Evolutionary conservation across 164 flowering plant genomes (phyloP).

Genomic region (Piper longum): DNA sequence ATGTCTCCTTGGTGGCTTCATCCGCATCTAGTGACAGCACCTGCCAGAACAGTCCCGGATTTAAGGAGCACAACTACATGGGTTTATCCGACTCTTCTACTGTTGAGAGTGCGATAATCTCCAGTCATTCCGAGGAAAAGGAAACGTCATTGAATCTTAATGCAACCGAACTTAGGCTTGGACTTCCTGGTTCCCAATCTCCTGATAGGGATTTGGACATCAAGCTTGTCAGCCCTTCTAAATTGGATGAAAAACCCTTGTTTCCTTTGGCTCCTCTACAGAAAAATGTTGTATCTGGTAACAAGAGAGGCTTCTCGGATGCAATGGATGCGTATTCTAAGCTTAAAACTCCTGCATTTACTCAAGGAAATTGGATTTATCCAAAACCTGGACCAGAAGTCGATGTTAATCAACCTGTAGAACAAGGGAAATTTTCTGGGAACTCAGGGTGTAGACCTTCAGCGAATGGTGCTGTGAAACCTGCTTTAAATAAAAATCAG

Average conservation of each 20-base stretch:
- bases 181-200: slow-evolving; percentile 88
- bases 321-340: slow-evolving; percentile 54
- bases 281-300: slow-evolving; percentile 50
- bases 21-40: slow-evolving; percentile 31
- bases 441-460: slow-evolving; percentile 18
- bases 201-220: slow-evolving; percentile 53
- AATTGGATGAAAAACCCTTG: slow-evolving; percentile 66
- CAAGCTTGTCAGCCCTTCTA: slow-evolving; percentile 22
- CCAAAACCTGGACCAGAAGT: slow-evolving; percentile 21
- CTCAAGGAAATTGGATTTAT: slow-evolving; percentile 58
- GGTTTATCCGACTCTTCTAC: slow-evolving; percentile 76
- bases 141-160: slow-evolving; percentile 47
- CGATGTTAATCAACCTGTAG: slow-evolving; percentile 22
- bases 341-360: slow-evolving; percentile 20
- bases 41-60: slow-evolving; percentile 25
- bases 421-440: slow-evolving; percentile 32
- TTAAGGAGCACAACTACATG: slow-evolving; percentile 70
- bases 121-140: slow-evolving; percentile 33
- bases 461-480: slow-evolving; percentile 8
- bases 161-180: slow-evolving; percentile 87
- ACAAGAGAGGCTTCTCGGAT: slow-evolving; percentile 85
- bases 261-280: slow-evolving; percentile 64
- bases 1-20: slow-evolving; percentile 30
- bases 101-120: slow-evolving; percentile 57
- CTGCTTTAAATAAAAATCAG: slow-evolving; percentile 24